Percentiles rank a stretch among this genome's conserved stretches.
These are phyloP conservation scores for Geopyxis carbonaria DNA, from an alignment of 495 filamentous ascomycete genomes.

Conservation along the genomic window DNA sequence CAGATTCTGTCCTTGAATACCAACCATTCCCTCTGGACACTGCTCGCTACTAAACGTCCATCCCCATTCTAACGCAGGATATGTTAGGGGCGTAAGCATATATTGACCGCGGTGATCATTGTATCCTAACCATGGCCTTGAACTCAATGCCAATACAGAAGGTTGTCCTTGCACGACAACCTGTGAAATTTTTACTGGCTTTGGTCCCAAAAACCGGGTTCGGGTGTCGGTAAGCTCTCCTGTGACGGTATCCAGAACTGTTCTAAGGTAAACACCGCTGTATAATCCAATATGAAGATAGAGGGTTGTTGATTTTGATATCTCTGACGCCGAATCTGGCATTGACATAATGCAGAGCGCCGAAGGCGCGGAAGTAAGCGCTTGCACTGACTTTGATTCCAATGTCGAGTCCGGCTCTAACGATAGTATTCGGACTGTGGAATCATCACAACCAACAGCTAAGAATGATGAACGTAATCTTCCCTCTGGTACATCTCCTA, in stretches of 20 bases:
- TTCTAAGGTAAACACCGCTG: conserved; percentile 87
- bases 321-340: conserved; percentile 52
- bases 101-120: conserved; percentile 33
- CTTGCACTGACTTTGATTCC: conserved; percentile 85
- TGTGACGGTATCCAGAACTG: conserved; percentile 82
- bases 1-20: conserved; percentile 77
- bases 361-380: conserved; percentile 74
- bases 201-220: conserved; percentile 82
- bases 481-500: conserved; percentile 88
- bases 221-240: conserved; percentile 88
- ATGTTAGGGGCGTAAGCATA: conserved; percentile 80
- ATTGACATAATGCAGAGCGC: conserved; percentile 85
- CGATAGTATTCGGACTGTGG: conserved; percentile 80
- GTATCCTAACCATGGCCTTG: conserved; percentile 85
- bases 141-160: conserved; percentile 79
- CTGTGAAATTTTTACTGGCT: conserved; percentile 69
- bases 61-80: conserved; percentile 74
- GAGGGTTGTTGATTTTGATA: conserved; percentile 55
- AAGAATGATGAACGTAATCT: conserved; percentile 70
- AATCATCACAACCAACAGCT: conserved; percentile 92
- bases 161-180: conserved; percentile 69
- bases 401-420: conserved; percentile 78
- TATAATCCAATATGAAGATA: conserved; percentile 92
- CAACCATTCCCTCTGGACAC: conserved; percentile 86
- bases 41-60: conserved; percentile 94